phyloP scores from a whole-genome alignment of 2,329 filamentous ascomycete genomes.

The Chaetomiaceae sp. region DNA sequence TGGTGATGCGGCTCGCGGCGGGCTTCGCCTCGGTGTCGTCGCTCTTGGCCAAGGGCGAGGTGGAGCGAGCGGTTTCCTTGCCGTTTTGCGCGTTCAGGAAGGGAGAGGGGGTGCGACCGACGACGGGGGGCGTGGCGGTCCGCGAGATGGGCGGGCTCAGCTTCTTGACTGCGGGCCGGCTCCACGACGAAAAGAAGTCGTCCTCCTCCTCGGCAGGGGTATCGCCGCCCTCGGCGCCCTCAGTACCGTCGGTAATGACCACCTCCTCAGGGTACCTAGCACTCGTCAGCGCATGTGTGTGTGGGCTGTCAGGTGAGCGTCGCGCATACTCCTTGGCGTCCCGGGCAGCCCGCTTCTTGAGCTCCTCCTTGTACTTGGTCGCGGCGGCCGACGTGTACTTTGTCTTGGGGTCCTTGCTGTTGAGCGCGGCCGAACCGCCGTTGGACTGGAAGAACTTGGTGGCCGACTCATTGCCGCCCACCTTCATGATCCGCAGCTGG shows the following conservation, averaged over 20 bases:
- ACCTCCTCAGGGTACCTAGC: conserved; percentile 78
- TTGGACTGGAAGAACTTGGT: conserved; percentile 98
- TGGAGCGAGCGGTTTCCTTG: conserved; percentile 69
- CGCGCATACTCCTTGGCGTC: conserved; percentile 77
- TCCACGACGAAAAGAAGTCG: conserved; percentile 99
- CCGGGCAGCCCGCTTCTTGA: conserved; percentile 76
- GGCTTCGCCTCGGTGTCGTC: conserved; percentile 49
- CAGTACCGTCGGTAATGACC: conserved; percentile 69
- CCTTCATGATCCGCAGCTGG: conserved; percentile 94
- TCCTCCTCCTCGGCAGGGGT: conserved; percentile 84
- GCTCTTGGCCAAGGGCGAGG: conserved; percentile 72
- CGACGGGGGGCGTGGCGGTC: conserved; percentile 76
- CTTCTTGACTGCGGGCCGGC: conserved; percentile 94
- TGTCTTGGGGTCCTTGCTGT: conserved; percentile 88
- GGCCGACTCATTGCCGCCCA: conserved; percentile 94
- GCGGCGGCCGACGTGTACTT: conserved; percentile 96
- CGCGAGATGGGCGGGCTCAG: conserved; percentile 91
- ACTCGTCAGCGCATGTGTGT: conserved; percentile 20
- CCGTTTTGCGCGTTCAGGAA: conserved; percentile 75
- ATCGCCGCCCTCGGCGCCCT: conserved; percentile 60
- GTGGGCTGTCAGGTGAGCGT: not conserved
- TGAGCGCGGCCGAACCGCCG: conserved; percentile 86
- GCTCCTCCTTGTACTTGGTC: conserved; percentile 95
- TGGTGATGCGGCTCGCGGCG: conserved; percentile 66
- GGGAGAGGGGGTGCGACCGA: conserved; percentile 80